Evolutionary conservation across 257 asterid species (phyloP).

Genomic region (Ehretia macrophylla): DNA sequence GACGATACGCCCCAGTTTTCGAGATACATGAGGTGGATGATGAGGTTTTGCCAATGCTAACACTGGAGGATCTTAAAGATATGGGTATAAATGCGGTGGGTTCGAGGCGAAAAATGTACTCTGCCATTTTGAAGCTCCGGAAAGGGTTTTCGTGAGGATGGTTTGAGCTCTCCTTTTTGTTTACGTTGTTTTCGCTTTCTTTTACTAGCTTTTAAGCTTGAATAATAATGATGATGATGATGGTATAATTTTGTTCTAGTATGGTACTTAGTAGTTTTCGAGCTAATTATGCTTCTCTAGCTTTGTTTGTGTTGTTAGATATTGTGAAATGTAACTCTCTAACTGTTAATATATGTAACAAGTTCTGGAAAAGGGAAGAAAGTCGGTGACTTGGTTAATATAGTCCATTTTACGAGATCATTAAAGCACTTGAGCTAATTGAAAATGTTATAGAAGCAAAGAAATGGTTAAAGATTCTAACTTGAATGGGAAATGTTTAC

Average conservation of each 20-base stretch:
- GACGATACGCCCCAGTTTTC: conserved; percentile 68
- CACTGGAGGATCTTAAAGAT: conserved; percentile 91
- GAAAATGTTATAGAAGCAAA: background rate
- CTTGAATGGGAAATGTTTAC: too few relatives aligned
- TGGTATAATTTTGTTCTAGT: conserved; percentile 26
- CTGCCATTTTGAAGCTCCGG: conserved; percentile 60
- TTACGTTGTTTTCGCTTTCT: conserved; percentile 18
- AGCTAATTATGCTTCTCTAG: conserved; percentile 22
- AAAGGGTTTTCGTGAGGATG: conserved; percentile 66
- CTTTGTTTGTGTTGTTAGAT: conserved; percentile 18
- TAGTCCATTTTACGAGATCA: background rate
- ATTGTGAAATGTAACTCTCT: conserved; percentile 30
- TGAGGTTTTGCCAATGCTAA: conserved; percentile 73
- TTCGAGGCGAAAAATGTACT: conserved; percentile 76
- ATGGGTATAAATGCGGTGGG: conserved; percentile 95
- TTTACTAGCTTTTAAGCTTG: conserved; percentile 19
- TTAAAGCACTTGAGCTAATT: conserved; percentile 5
- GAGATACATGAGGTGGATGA: conserved; percentile 92
- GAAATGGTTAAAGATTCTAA: background rate
- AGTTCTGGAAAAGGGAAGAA: conserved; percentile 22
- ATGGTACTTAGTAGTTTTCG: conserved; percentile 25
- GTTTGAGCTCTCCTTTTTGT: conserved; percentile 33
- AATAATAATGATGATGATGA: conserved; percentile 38
- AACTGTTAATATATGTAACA: conserved; percentile 30
- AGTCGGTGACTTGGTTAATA: conserved; percentile 18